phyloP scores from a whole-genome alignment of 2,329 filamentous ascomycete genomes.

The Phoma sp. region DNA sequence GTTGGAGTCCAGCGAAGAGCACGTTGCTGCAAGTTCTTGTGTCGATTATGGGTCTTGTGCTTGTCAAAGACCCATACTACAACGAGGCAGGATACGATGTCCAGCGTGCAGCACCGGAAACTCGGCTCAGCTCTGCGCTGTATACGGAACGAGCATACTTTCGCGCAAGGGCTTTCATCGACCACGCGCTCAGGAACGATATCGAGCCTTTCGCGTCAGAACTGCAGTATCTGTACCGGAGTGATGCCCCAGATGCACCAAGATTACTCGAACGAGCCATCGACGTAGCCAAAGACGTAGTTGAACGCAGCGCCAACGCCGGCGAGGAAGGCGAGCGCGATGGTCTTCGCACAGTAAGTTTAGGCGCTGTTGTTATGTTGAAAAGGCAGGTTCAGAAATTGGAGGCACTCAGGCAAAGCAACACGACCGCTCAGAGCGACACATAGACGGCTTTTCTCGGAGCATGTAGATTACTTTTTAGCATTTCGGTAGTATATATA shows the following conservation, averaged over 20 bases:
- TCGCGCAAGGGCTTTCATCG: slow-evolving; percentile 60
- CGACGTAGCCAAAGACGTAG: slow-evolving; percentile 50
- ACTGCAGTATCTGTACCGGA: slow-evolving; percentile 61
- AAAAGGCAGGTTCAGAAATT: slow-evolving; percentile 51
- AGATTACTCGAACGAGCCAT: slow-evolving; percentile 55
- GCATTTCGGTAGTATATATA: slow-evolving; percentile 2
- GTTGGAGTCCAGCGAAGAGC: slow-evolving; percentile 61
- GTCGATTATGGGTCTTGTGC: slow-evolving; percentile 63
- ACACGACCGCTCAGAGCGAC: no score
- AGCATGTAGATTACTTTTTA: not conserved
- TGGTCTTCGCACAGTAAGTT: slow-evolving; percentile 57
- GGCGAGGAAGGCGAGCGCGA: slow-evolving; percentile 45
- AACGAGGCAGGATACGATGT: slow-evolving; percentile 70
- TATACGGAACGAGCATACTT: slow-evolving; percentile 65
- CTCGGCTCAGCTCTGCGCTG: slow-evolving; percentile 54
- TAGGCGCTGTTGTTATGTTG: slow-evolving; percentile 56
- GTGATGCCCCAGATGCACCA: slow-evolving; percentile 43
- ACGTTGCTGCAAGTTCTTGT: slow-evolving; percentile 66
- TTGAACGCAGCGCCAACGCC: slow-evolving; percentile 48
- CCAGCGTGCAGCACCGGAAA: slow-evolving; percentile 56
- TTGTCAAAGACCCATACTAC: slow-evolving; percentile 68
- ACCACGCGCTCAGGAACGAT: slow-evolving; percentile 53
- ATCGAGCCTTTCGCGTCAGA: slow-evolving; percentile 59
- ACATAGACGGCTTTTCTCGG: not conserved
- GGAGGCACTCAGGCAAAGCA: slow-evolving; percentile 30